Evolutionary conservation across 768 basidiomycete genomes (phyloP), one percentile per base, ranked within the genome.

Genomic region (Antrodiella citrinella): DNA sequence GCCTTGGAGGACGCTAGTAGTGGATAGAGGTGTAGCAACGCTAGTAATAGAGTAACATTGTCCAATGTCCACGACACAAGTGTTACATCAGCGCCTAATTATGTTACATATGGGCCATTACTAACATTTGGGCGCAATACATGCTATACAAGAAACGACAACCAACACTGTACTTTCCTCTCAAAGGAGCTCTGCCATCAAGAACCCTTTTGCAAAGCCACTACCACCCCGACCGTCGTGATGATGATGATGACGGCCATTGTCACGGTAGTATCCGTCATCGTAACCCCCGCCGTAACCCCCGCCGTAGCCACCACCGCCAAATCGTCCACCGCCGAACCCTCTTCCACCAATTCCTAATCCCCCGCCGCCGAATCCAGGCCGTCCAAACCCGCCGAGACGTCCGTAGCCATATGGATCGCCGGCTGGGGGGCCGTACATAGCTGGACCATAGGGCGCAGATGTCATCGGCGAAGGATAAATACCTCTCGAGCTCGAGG

Each of bases 261-360:
- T n/a, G n/a, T n/a, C n/a, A n/a, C n/a, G n/a, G n/a, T n/a, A n/a
- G n/a, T n/a, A n/a, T n/a, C n/a, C n/a, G n/a, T n/a, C n/a, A n/a
- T n/a, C n/a, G n/a, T n/a, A n/a, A n/a, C n/a, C n/a, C n/a, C 54
- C 59, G 45, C 50, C 55, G 52, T 52, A 51, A 21, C 52, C 51
- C 15, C 57, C 55, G 20, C 45, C 56, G 39, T 49, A 42, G 25
- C 21, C 47, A 20, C 60, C 51, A 44, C 55, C 56, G 49, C 52
- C 47, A 23, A 52, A 47, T 22, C 52, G 38, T 24, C 47, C 49
- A 23, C 58, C 57, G 2, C 68, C 54, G 2, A 71, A 54, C 4
- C 69, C 50, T 13, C 69, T 68, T 19, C 69, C 69, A 7, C 66
- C 69, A 3, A 69, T 58, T 12, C 67, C 66, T 19, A 62, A 41